Conservation (phyloP, 805 yeast species). For the Blastobotrys terrestris region DNA sequence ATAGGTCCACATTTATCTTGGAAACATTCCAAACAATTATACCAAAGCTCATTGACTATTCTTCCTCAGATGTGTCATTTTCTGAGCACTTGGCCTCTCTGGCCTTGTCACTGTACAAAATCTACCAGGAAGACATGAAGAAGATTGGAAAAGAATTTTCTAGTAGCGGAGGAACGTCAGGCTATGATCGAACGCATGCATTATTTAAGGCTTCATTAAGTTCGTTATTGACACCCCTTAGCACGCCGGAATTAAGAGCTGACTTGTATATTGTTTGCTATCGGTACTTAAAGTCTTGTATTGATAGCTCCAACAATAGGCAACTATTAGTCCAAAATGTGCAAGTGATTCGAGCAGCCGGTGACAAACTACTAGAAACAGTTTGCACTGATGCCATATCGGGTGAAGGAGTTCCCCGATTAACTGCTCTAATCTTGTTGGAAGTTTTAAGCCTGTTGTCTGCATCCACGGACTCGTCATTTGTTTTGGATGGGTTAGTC, state of each 20-base stretch:
- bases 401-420: slow-evolving; percentile 70
- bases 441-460: slow-evolving; percentile 60
- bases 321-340: slow-evolving; percentile 39
- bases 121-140: slow-evolving; percentile 43
- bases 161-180: slow-evolving; percentile 20
- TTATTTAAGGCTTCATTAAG: slow-evolving; percentile 67
- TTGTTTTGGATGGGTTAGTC: slow-evolving; percentile 54
- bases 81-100: slow-evolving; percentile 74
- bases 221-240: slow-evolving; percentile 65
- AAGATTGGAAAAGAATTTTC: slow-evolving; percentile 13
- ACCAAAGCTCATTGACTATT: slow-evolving; percentile 71
- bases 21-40: slow-evolving; percentile 70
- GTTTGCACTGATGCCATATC: slow-evolving; percentile 73
- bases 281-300: slow-evolving; percentile 51
- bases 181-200: slow-evolving; percentile 51
- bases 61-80: slow-evolving; percentile 56
- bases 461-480: slow-evolving; percentile 43
- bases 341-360: slow-evolving; percentile 47
- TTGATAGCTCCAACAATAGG: slow-evolving; percentile 18
- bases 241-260: slow-evolving; percentile 64
- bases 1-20: slow-evolving; percentile 58
- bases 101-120: slow-evolving; percentile 61
- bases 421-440: slow-evolving; percentile 68
- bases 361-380: slow-evolving; percentile 57
- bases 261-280: slow-evolving; percentile 73